Evolutionary conservation across 371 early-diverging fungal species (phyloP), one percentile per base, ranked within the genome.

Genomic region (Batrachochytrium dendrobatidis): DNA sequence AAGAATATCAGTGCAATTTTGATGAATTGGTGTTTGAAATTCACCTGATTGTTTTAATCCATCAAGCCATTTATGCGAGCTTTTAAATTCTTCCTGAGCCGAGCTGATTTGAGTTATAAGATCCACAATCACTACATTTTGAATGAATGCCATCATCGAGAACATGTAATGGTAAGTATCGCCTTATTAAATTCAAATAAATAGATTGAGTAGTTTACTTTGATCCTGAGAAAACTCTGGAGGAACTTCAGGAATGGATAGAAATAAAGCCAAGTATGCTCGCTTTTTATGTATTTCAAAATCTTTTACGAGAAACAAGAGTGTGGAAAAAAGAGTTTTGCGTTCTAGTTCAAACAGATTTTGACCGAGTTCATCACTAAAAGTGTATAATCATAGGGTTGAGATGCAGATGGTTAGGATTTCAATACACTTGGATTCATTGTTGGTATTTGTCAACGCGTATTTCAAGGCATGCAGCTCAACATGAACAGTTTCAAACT

Each of bases 211-310:
- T 39, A n/a, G 39, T n/a, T n/a, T 33, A 76, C 78, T 56, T 28
- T 78, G 75, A 52, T 81, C 81, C 12, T 70, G 75, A 34, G 64
- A 59, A 58, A 67, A 81, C 35, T 81, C 81, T 5, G 71, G 49
- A 0, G 81, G 79, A 7, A 81, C 60, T 26, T 72, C 72, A 12
- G 72, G 57, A 3, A 62, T 34, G n/a, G 71, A 70, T 39, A 76
- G 60, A 51, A 68, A 81, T 0, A 67, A 63, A 0, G 76, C 74
- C 32, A 76, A 60, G 54, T 81, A 81, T 3, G 74, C 73, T 24
- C 75, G 61, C 57, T 77, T 76, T 58, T 76, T 73, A 61, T 77
- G 78, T 0, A 46, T 56, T 0, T 59, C 33, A 24, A 74, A 32
- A 52, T 81, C 76, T 39, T 69, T 71, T 0, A 78, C 49, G 24